phyloP scores from a whole-genome alignment of 208 protist genomes.

The Crithidia acanthocephali region DNA sequence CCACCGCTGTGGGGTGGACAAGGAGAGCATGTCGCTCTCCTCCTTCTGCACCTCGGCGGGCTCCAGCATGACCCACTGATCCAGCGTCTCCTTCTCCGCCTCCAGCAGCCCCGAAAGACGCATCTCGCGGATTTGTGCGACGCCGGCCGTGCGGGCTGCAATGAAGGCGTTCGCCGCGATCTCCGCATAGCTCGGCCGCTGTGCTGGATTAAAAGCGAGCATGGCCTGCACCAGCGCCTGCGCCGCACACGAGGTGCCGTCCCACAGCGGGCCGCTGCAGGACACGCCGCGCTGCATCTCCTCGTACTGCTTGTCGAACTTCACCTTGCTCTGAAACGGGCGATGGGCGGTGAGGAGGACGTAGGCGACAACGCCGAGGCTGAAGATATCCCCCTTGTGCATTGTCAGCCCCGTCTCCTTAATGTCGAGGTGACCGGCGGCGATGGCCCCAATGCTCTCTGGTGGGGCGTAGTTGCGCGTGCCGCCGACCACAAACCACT shows the following conservation, averaged over 20 bases:
- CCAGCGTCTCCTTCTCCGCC: constrained; percentile 38
- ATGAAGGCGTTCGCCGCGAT: constrained; percentile 56
- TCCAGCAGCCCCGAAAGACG: constrained; percentile 32
- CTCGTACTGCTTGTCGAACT: constrained; percentile 42
- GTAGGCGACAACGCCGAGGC: constrained; percentile 77
- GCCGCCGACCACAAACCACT: constrained; percentile 44
- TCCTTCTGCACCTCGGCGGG: constrained; percentile 29
- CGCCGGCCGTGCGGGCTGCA: constrained; percentile 20
- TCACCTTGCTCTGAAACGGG: constrained; percentile 36
- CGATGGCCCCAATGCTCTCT: constrained; percentile 64
- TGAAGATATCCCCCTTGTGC: constrained; percentile 75
- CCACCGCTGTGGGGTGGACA: constrained; percentile 29
- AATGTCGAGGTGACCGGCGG: constrained; percentile 31
- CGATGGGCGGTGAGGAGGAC: constrained; percentile 50
- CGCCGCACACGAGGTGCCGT: constrained; percentile 42
- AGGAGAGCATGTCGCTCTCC: constrained; percentile 15
- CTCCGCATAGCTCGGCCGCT: constrained; percentile 40
- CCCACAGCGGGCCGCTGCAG: constrained; percentile 55
- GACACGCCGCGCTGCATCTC: constrained; percentile 48
- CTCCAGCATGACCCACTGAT: constrained; percentile 66
- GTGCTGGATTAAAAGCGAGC: constrained; percentile 38
- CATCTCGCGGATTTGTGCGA: constrained; percentile 35
- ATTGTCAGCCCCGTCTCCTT: constrained; percentile 49
- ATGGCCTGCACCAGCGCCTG: constrained; percentile 51
- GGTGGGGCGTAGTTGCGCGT: constrained; percentile 74